Base-by-base conservation (phyloP, 495 filamentous ascomycete genomes). In the Cenococcum geophilum region DNA sequence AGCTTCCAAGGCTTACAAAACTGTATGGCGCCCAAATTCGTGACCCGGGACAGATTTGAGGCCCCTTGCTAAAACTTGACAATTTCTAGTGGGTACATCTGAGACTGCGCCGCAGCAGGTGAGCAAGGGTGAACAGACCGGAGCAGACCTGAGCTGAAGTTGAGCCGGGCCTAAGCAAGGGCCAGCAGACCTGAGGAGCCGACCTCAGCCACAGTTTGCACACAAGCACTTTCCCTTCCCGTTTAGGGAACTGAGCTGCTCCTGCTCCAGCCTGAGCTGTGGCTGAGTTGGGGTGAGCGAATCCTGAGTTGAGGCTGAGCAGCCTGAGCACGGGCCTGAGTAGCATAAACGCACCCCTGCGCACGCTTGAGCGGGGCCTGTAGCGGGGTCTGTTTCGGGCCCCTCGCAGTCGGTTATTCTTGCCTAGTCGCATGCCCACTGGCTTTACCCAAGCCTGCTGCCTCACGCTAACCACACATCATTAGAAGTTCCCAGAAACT, bases 241-340 rank as follows among this genome's bases (percentile, higher is more conserved):
- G 23, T 25, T 52, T 6, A 52, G 23, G 20, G 25, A 16, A 18
- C 45, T 49, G 45, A 52, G 23, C 21, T 52, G 49, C 21, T 52
- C 49, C 22, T 52, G 49, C 49, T 52, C 49, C 22, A 52, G 23
- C 49, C 23, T 52, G 49, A 52, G 49, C 49, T 52, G 49, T 52
- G 20, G 49, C 21, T 52, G 49, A 10, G 22, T 20, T 52, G 49
- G 49, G 49, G 18, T 27, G 49, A 32, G 49, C 49, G 49, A 5
- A 52, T 52, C 49, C 49, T 52, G 49, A 32, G 49, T 32, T 9
- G 49, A 32, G 49, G 25, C 23, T 52, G 49, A 52, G 22, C 20
- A 22, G 49, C 20, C n/a, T n/a, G n/a, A n/a, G n/a, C n/a, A n/a
- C n/a, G n/a, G n/a, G n/a, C n/a, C n/a, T n/a, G n/a, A n/a, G n/a